Evolutionary conservation across 208 protist genomes (phyloP), one percentile per base, ranked within the genome.

Genomic region (Acanthamoeba divionensis): DNA sequence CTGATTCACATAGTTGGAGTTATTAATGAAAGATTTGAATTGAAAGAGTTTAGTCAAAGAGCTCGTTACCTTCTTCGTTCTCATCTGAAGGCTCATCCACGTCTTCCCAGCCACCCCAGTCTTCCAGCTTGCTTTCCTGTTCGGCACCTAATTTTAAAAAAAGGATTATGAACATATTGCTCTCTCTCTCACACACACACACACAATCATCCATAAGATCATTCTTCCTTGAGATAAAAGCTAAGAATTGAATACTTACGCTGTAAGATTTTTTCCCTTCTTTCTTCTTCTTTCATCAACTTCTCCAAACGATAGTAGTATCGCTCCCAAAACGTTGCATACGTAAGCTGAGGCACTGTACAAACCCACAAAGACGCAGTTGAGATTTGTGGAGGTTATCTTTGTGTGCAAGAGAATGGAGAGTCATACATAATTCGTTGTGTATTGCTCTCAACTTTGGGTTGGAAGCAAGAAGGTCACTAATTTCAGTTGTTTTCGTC

Each of bases 281-380:
- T 47, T 21, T 71, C 69, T 41, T 90, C 83, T 41, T 90, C 83
- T 44, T 90, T 77, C 12, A 80, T 31, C 4, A 90, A 33, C 83
- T 90, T 90, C 24, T 90, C 66, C 26, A 71, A 41, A 21, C 44
- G 65, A 45, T 90, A 88, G 52, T 57, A 88, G 79, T 88, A 88
- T 18, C 79, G 29, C 52, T 88, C 79, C 79, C 79, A 88, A 24
- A 88, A 88, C 41, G 57, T 48, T 26, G 9, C 38, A 29, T 88
- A 88, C 29, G 62, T 73, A 9, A 73, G 45, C 24, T 44, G 44
- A 41, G 45, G 48, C 29, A 71, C 66, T 71, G 83, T n/a, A n/a
- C 2, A 41, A 15, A 10, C 13, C 33, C 45, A 7, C 7, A 36
- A 75, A 15, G 6, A 24, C 62, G n/a, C 10, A 67, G 26, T 41